Conservation (phyloP, 179 eudicot genomes). For the Drosera spatulata region DNA sequence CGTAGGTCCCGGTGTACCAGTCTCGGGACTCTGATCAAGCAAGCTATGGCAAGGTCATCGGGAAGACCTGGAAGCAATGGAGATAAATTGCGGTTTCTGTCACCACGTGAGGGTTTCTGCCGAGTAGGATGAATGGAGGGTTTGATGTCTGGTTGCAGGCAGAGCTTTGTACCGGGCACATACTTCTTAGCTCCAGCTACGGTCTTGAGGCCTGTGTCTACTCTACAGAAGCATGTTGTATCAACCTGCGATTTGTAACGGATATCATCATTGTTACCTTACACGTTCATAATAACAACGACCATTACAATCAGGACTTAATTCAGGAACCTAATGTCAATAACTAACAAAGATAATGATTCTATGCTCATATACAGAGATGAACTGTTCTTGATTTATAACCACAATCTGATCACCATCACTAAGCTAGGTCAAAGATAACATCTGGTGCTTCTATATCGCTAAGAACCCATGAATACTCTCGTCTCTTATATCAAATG, state of each 20-base stretch:
- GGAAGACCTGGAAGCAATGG: slow-evolving; percentile 89
- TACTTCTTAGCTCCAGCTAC: slow-evolving; percentile 69
- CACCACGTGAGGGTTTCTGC: slow-evolving; percentile 59
- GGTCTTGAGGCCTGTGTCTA: slow-evolving; percentile 70
- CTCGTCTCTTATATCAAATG: too few relatives aligned
- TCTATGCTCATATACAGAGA: too few relatives aligned
- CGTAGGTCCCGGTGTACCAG: slow-evolving; percentile 67
- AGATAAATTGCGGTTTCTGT: slow-evolving; percentile 50
- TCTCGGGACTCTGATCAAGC: slow-evolving; percentile 83
- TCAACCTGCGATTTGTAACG: slow-evolving; percentile 48
- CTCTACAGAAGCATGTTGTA: slow-evolving; percentile 78
- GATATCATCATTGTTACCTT: too few relatives aligned
- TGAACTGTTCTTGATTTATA: too few relatives aligned
- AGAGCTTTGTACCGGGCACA: slow-evolving; percentile 72
- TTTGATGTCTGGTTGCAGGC: slow-evolving; percentile 64
- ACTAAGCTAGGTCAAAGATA: too few relatives aligned
- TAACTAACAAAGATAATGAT: too few relatives aligned
- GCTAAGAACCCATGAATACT: too few relatives aligned
- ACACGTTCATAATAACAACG: too few relatives aligned
- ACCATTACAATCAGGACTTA: too few relatives aligned
- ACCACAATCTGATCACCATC: too few relatives aligned
- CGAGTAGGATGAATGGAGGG: slow-evolving; percentile 67
- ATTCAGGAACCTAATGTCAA: too few relatives aligned
- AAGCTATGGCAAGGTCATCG: slow-evolving; percentile 89
- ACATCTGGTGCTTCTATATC: too few relatives aligned